Conservation (phyloP, 1,139 yeast species). For the Taphrina deformans region DNA sequence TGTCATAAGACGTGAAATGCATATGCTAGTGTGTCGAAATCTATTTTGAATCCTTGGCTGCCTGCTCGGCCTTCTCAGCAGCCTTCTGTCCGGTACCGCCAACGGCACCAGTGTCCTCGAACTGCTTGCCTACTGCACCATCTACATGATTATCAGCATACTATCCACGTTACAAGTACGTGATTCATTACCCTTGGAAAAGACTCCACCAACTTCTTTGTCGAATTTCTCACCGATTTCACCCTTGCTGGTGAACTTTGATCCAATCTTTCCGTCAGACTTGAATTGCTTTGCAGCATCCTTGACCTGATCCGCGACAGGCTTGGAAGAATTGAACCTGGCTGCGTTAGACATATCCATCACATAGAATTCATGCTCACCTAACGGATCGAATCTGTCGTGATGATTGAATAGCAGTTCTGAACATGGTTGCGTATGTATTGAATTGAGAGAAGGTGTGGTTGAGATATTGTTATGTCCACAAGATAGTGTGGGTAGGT, state of each 20-base stretch:
- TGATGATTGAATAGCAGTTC: conserved; percentile 9
- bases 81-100: conserved; percentile 32
- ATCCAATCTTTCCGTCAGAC: conserved; percentile 30
- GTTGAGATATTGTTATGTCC: neutral
- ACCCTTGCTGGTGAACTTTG: conserved; percentile 27
- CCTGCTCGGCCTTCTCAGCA: conserved; percentile 32
- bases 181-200: conserved; percentile 22
- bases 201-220: conserved; percentile 30
- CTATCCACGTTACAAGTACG: neutral
- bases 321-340: conserved; percentile 14
- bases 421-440: conserved; percentile 1
- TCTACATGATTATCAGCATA: neutral
- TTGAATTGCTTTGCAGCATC: conserved; percentile 31
- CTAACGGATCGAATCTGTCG: conserved; percentile 2
- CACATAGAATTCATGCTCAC: neutral
- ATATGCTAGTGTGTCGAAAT: neutral
- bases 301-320: conserved; percentile 16
- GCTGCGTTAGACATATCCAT: neutral
- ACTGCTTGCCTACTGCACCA: conserved; percentile 31
- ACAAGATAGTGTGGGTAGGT: neutral
- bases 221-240: conserved; percentile 23
- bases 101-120: conserved; percentile 29
- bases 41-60: conserved; percentile 21
- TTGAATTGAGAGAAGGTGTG: too few species aligned
- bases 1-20: conserved; percentile 10